phyloP scores from a whole-genome alignment of 306 rosid species.

The Senna siamea region DNA sequence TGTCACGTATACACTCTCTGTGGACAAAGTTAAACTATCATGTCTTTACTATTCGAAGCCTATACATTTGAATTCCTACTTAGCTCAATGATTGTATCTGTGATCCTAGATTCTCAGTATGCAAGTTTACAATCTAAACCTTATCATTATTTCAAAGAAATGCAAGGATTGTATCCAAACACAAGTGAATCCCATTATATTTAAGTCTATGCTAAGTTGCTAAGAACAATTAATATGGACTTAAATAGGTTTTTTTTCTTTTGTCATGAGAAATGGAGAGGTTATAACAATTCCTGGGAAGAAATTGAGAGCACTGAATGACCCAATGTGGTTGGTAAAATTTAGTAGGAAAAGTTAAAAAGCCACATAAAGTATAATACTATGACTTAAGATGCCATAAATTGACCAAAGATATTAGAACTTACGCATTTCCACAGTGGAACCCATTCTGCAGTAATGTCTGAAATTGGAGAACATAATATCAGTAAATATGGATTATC shows the following conservation, averaged over 20 bases:
- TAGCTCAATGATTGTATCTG: neutral
- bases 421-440: slow-evolving; percentile 61
- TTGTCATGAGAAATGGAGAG: neutral
- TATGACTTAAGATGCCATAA: neutral
- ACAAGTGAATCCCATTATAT: neutral
- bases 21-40: slow-evolving; percentile 8
- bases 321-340: neutral
- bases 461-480: slow-evolving; percentile 53
- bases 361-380: neutral
- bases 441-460: slow-evolving; percentile 77
- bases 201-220: neutral
- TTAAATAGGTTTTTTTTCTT: neutral
- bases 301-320: neutral
- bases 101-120: neutral
- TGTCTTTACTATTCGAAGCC: neutral
- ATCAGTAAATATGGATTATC: slow-evolving; percentile 38
- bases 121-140: slow-evolving; percentile 20
- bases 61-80: slow-evolving; percentile 8
- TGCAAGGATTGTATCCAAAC: neutral
- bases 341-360: neutral
- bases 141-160: slow-evolving; percentile 15
- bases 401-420: slow-evolving; percentile 12
- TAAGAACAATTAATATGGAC: neutral
- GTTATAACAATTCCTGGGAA: neutral
- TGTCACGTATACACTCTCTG: neutral